phyloP scores from a whole-genome alignment of 257 asterid genomes.

The Ocimum tenuiflorum region DNA sequence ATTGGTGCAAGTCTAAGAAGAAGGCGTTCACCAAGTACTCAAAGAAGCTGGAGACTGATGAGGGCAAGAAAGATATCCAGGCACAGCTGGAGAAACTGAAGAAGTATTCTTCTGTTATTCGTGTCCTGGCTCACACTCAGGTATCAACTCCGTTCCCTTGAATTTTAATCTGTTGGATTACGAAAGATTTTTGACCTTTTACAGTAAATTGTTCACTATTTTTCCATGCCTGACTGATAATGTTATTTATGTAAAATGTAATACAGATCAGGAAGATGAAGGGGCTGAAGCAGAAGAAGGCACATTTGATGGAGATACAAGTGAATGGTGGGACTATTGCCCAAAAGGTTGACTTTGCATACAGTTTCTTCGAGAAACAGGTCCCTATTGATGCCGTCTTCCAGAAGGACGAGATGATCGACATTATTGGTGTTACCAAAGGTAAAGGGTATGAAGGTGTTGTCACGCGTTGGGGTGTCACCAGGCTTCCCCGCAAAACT shows the following conservation, averaged over 20 bases:
- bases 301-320: conserved; percentile 86
- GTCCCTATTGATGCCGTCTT: conserved; percentile 77
- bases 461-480: conserved; percentile 93
- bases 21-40: too few species aligned
- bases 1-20: too few species aligned
- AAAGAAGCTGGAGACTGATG: background rate
- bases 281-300: conserved; percentile 89
- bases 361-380: conserved; percentile 86
- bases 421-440: conserved; percentile 84
- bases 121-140: background rate
- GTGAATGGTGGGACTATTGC: conserved; percentile 83
- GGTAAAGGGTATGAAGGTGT: conserved; percentile 94
- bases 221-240: too few species aligned
- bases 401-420: conserved; percentile 92
- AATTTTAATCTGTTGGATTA: too few species aligned
- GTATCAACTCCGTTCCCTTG: background rate
- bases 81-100: background rate
- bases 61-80: background rate
- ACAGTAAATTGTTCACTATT: background rate
- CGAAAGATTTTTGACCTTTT: too few species aligned
- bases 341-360: conserved; percentile 81
- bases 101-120: background rate
- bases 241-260: background rate
- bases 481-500: conserved; percentile 90
- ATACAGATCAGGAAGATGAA: conserved; percentile 82